Base-by-base conservation (phyloP, 2,329 filamentous ascomycete species). In the Elsinoe ampelina region DNA sequence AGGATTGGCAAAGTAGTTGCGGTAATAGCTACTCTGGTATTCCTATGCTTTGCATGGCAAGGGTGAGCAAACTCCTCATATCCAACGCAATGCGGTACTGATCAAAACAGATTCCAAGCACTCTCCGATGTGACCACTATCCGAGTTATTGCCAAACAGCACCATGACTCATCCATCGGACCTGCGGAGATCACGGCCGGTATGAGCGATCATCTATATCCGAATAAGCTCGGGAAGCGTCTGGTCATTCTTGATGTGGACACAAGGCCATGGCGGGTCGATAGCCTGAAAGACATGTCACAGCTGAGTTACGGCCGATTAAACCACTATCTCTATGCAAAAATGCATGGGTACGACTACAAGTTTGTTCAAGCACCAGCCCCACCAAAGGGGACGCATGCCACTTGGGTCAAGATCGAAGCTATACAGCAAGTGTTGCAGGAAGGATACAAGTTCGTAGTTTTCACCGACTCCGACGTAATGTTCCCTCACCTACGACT, bases 321-420 rank as follows among this genome's bases (percentile, higher is more conserved):
- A 54, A 72, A 71, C 54, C 72, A 75, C 52, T 73, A 68, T 58
- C 61, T 73, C 6, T 74, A 71, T 36, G 66, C 67, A 70, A 62
- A 43, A 13, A 75, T 77, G 51, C 76, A 78, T 62, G 75, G 75
- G 3, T 77, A 77, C 63, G 73, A 76, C 55, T 78, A 78, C 63
- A 74, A 75, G 32, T 72, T 76, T 54, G 70, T 77, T 20, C 72
- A 70, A 57, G 72, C 73, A 4, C 67, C 72, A 22, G 68, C 70
- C 26, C 72, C 74, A 54, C 35, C 34, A 12, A 61, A 65, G 1
- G 71, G 73, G 52, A 73, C 73, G 54, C 71, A 71, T 62, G 70
- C 71, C 20, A 77, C 75, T 13, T 78, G 76, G 76, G 71, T 73
- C 39, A 73, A 74, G 60, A 63, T 76, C 19, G 65, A 66, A 38